Evolutionary conservation across 441 rosid species (phyloP), one percentile per base, ranked within the genome.

Genomic region (Manihot esculenta): DNA sequence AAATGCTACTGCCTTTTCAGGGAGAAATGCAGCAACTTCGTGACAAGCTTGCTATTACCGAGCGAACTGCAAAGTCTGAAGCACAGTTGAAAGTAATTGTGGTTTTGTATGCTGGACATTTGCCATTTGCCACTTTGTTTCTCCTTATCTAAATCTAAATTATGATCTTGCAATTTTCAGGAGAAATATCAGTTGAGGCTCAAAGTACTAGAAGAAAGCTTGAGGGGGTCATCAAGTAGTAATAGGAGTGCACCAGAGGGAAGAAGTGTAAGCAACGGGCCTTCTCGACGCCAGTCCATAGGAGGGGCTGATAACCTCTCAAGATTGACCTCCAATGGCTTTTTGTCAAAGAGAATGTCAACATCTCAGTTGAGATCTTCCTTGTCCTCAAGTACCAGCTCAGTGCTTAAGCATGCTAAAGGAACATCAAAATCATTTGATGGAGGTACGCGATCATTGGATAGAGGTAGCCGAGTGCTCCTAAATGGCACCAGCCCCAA

Each of bases 11-110:
- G 10, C 21, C 11, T 87, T 74, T 79, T 57, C 81, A 92, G 99
- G 99, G 99, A 72, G 99, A 94, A 76, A 95, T 92, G 99, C 98
- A 91, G 79, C 99, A 92, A 77, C 93, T 95, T 30, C 93, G 97
- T 0, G 98, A 95, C 79, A 95, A 87, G 84, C 97, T 95, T 74
- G 88, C 86, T 69, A 88, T 92, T 60, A 64, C 85, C 65, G 99
- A 95, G 62, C 84, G 97, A 82, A 66, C 99, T 78, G 98, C 98
- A 3, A 95, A 89, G 78, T 92, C 97, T 51, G 99, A 95, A 87
- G 99, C 99, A 69, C 96, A 88, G 78, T 74, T 92, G 76, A 95
- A 95, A 84, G 98, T 91, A 86, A 71, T 71, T 71, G 64, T 62
- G 27, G 49, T 70, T 68, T 27, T 50, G 9, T 69, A 68, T 53